Evolutionary conservation across 139 green algal genomes (phyloP).

Genomic region (Diplosphaera chodatii): DNA sequence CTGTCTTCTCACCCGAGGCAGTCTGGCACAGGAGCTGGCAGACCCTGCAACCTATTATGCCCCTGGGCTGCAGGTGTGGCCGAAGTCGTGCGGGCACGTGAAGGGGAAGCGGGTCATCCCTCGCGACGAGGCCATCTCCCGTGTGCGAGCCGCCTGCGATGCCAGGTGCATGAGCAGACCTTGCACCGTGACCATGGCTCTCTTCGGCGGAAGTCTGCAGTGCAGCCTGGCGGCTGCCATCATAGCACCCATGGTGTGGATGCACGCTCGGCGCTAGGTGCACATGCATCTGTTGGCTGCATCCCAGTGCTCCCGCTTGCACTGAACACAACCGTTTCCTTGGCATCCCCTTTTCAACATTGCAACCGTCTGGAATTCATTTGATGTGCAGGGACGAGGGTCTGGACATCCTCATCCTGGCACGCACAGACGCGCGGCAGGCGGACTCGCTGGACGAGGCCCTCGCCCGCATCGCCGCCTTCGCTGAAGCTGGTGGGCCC

Average conservation of each 20-base stretch:
- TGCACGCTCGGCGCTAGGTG: too few species aligned
- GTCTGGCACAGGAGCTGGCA: too few species aligned
- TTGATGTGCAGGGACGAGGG: constrained; percentile 59
- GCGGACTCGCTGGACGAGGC: constrained; percentile 60
- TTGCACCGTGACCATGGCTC: background rate
- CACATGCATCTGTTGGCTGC: too few species aligned
- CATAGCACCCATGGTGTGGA: too few species aligned
- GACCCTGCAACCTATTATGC: background rate
- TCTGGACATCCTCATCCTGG: constrained; percentile 86
- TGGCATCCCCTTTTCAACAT: too few species aligned
- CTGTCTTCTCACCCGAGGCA: too few species aligned
- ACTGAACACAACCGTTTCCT: too few species aligned
- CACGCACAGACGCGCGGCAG: constrained; percentile 76
- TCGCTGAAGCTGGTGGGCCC: constrained; percentile 60
- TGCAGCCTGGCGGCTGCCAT: too few species aligned
- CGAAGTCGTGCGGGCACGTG: constrained; percentile 95
- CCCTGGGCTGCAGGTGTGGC: constrained; percentile 29
- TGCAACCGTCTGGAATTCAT: too few species aligned
- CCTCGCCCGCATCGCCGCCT: constrained; percentile 71
- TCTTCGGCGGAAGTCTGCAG: background rate
- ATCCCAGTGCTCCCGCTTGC: too few species aligned
- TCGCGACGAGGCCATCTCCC: constrained; percentile 73
- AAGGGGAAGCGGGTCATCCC: constrained; percentile 69
- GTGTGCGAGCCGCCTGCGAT: constrained; percentile 74
- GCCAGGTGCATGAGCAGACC: too few species aligned